Evolutionary conservation across 163 green algal species (phyloP), one percentile per base, ranked within the genome.

Genomic region (Chlorella variabilis): DNA sequence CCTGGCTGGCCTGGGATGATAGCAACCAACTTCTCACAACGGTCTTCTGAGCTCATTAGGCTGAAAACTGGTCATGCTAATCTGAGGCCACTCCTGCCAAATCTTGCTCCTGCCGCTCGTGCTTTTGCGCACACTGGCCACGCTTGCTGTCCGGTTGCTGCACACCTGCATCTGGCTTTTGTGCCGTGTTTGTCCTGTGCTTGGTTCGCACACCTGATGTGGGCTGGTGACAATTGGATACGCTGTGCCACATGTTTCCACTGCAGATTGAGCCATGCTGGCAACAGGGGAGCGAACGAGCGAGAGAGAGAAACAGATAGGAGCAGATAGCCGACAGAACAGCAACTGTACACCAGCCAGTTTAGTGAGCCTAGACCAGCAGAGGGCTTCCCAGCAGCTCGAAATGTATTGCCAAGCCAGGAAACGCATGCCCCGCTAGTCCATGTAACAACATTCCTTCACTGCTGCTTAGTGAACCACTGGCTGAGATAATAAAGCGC

Each of bases 21-120:
- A 67, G 5, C 61, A 39, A 9, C 62, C 25, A 48, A 75, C 80
- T 85, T 85, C 82, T 87, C 83, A 87, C 83, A 83, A 87, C 70
- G 68, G 83, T 87, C 83, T 85, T 42, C 83, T 87, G 83, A 87
- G 68, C 39, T 21, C 36, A 42, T 18, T 31, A 62, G 42, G 75
- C 75, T 81, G 75, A 81, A 74, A 74, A 41, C 21, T 67, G 67
- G 81, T 86, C 81, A 78, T 85, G 80, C 80, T 85, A 82, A 85
- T 82, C 80, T 81, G 80, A 84, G 54, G 61, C 66, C 51, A 61
- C 17, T 38, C 7, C 49, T 68, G 41, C n/a, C 4, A 23, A 13
- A 23, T 45, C 9, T 45, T 31, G 42, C 67, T 54, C 27, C 25
- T 25, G 36, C 38, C 36, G 66, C 38, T 15, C 29, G 13, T 41